Evolutionary conservation across 805 yeast species (phyloP).

Genomic region (Osmozyma mogii): DNA sequence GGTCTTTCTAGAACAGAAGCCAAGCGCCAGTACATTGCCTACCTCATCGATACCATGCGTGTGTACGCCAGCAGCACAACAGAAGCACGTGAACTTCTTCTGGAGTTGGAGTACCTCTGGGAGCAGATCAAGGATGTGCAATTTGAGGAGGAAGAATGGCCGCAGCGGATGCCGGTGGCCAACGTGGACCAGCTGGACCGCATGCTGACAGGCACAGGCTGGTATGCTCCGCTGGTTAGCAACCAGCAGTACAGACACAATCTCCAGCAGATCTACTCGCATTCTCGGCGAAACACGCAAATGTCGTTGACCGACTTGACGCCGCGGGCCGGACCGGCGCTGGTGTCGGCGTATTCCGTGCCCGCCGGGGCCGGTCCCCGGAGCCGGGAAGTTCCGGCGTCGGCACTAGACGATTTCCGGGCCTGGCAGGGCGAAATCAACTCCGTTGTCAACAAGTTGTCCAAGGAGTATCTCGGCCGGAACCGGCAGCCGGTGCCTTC

Average conservation of each 20-base stretch:
- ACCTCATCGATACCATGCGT: slow-evolving; percentile 65
- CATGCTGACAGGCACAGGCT: slow-evolving; percentile 29
- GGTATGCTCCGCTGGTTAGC: slow-evolving; percentile 20
- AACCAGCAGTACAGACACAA: slow-evolving; percentile 26
- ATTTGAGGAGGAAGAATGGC: slow-evolving; percentile 22
- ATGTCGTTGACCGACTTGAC: slow-evolving; percentile 25
- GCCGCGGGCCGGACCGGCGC: slow-evolving; percentile 1
- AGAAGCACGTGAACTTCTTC: slow-evolving; percentile 57
- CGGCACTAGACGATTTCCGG: slow-evolving; percentile 32
- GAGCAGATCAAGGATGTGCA: slow-evolving; percentile 54
- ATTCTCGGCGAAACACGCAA: slow-evolving; percentile 32
- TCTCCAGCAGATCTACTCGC: slow-evolving; percentile 36
- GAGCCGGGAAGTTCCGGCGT: slow-evolving; percentile 3
- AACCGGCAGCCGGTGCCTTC: no score
- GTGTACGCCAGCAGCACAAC: slow-evolving; percentile 58
- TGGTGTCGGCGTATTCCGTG: slow-evolving; percentile 13
- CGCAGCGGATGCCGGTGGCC: slow-evolving; percentile 10
- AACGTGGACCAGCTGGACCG: slow-evolving; percentile 24
- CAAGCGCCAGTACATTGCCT: slow-evolving; percentile 60
- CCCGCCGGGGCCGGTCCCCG: slow-evolving; percentile 3
- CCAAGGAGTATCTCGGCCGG: slow-evolving; percentile 24
- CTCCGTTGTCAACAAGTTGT: slow-evolving; percentile 36
- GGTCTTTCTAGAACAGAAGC: slow-evolving; percentile 68
- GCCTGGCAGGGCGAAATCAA: slow-evolving; percentile 51
- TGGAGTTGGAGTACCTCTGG: slow-evolving; percentile 69